Conservation (phyloP, 257 asterid species). For the Paraleonurus japonicus region DNA sequence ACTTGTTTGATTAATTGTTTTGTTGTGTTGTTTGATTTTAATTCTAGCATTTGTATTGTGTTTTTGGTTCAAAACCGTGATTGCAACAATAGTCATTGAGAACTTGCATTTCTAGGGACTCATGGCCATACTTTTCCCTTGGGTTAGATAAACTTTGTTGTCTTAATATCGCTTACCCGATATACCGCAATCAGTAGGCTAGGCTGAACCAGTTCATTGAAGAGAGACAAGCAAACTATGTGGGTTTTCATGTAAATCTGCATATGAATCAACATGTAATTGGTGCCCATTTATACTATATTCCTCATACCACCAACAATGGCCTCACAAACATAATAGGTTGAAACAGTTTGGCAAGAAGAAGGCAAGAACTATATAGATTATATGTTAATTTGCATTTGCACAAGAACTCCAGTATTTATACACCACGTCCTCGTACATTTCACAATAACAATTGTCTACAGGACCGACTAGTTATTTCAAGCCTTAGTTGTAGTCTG, state of each 20-base stretch:
- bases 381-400: slow-evolving; percentile 9
- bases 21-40: too few species aligned
- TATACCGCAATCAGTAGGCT: too few species aligned
- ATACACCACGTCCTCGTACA: background rate
- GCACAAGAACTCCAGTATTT: background rate
- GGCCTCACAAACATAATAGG: slow-evolving; percentile 19
- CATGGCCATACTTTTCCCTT: too few species aligned
- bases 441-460: slow-evolving; percentile 5
- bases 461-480: slow-evolving; percentile 1
- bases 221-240: slow-evolving; percentile 10
- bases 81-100: too few species aligned
- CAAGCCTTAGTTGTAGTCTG: slow-evolving; percentile 7
- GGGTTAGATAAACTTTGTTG: too few species aligned
- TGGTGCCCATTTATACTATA: background rate
- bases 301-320: slow-evolving; percentile 8
- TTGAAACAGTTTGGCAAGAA: slow-evolving; percentile 16
- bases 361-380: slow-evolving; percentile 1
- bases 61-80: too few species aligned
- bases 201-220: slow-evolving; percentile 25
- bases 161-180: too few species aligned
- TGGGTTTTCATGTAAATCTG: slow-evolving; percentile 2
- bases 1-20: too few species aligned
- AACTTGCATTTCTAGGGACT: too few species aligned
- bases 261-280: slow-evolving; percentile 9
- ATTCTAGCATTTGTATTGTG: too few species aligned